These are phyloP conservation scores for Ochetophila trinervis DNA, from an alignment of 306 rosid species.

Conservation along the genomic window DNA sequence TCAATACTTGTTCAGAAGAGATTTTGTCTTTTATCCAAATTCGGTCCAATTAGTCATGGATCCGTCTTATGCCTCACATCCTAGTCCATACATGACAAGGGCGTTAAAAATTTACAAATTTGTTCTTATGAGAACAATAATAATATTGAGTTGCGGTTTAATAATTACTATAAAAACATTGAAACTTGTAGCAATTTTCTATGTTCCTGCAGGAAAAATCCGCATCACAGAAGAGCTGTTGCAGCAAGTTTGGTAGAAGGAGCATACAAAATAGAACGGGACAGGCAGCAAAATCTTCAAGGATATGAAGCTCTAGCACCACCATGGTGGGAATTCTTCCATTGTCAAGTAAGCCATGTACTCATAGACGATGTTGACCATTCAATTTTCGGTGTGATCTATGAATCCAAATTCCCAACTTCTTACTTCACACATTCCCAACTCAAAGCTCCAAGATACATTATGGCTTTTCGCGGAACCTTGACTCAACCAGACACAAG, in stretches of 20 bases:
- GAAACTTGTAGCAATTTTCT: neutral
- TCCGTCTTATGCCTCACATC: too few relatives aligned
- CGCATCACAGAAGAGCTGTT: slow-evolving; percentile 17
- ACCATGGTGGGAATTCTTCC: slow-evolving; percentile 23
- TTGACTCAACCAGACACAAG: neutral
- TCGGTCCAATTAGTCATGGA: too few relatives aligned
- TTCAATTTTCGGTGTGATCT: slow-evolving; percentile 20
- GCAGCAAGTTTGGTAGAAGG: slow-evolving; percentile 30
- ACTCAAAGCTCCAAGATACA: slow-evolving; percentile 21
- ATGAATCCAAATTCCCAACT: slow-evolving; percentile 4
- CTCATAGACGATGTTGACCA: slow-evolving; percentile 12
- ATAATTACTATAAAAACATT: neutral
- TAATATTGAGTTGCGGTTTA: too few relatives aligned
- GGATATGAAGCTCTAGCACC: slow-evolving; percentile 14
- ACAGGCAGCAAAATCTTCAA: slow-evolving; percentile 6
- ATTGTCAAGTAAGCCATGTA: slow-evolving; percentile 7
- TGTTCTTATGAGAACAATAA: too few relatives aligned
- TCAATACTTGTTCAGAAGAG: too few relatives aligned
- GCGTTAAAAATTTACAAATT: too few relatives aligned
- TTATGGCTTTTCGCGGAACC: slow-evolving; percentile 33
- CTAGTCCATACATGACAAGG: too few relatives aligned
- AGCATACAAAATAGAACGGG: slow-evolving; percentile 12
- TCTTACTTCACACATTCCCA: neutral
- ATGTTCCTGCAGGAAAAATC: slow-evolving; percentile 10
- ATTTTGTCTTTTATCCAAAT: too few relatives aligned